phyloP scores from a whole-genome alignment of 2,329 filamentous ascomycete genomes.

The Verticillium longisporum region DNA sequence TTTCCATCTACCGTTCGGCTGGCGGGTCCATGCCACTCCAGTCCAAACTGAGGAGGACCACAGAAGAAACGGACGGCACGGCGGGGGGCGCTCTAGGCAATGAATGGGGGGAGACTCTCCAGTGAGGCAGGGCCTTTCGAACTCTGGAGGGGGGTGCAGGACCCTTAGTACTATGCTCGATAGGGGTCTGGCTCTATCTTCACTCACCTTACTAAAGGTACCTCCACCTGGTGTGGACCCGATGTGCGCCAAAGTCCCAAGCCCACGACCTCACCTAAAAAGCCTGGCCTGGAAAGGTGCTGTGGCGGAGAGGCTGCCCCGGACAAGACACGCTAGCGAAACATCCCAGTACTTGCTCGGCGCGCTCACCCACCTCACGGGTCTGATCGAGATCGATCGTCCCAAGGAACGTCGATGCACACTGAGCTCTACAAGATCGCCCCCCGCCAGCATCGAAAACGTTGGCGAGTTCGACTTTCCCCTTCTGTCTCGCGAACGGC shows the following conservation, averaged over 20 bases:
- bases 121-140: not conserved
- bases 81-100: not conserved
- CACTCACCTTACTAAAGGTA: too few relatives aligned
- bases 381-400: constrained; percentile 16
- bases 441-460: constrained; percentile 13
- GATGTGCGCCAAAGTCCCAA: too few relatives aligned
- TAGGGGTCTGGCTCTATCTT: too few relatives aligned
- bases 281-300: not conserved
- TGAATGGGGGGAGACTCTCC: too few relatives aligned
- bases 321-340: not conserved
- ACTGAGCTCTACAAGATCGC: constrained; percentile 6
- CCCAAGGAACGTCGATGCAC: constrained; percentile 11
- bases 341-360: not conserved
- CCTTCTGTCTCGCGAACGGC: constrained; percentile 6
- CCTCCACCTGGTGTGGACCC: too few relatives aligned
- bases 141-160: not conserved
- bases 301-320: not conserved
- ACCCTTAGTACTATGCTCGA: not conserved
- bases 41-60: too few relatives aligned
- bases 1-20: not conserved
- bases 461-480: constrained; percentile 2
- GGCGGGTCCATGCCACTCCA: not conserved
- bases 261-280: not conserved
- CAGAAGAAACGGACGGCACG: not conserved
- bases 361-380: not conserved